Evolutionary conservation across 2,329 filamentous ascomycete species (phyloP).

Genomic region (Xylariaceae sp.): DNA sequence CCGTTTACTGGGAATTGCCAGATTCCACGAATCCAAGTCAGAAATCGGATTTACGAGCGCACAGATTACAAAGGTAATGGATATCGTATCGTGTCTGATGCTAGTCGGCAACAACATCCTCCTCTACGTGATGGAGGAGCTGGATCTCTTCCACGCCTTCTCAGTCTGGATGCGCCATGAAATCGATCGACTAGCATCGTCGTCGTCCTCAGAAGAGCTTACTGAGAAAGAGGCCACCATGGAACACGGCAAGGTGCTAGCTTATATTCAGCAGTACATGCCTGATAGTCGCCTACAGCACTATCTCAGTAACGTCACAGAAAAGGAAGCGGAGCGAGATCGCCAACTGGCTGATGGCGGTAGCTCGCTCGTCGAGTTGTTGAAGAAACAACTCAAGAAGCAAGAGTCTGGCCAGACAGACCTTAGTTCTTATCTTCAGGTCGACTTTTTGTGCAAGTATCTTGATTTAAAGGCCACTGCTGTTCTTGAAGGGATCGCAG

Average conservation of each 20-base stretch:
- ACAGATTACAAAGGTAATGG: constrained; percentile 60
- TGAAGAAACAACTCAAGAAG: constrained; percentile 46
- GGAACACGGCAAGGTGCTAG: constrained; percentile 65
- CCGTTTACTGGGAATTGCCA: constrained; percentile 75
- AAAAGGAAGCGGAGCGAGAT: constrained; percentile 47
- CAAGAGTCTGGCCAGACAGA: constrained; percentile 42
- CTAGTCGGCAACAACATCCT: constrained; percentile 71
- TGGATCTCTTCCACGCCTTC: constrained; percentile 71
- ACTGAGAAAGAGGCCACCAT: constrained; percentile 72
- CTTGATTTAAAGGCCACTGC: constrained; percentile 52
- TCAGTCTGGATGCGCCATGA: constrained; percentile 78
- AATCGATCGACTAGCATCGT: constrained; percentile 69
- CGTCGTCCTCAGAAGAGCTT: constrained; percentile 63
- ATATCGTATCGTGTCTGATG: constrained; percentile 69
- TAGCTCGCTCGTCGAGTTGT: constrained; percentile 41
- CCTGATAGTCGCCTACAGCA: constrained; percentile 58
- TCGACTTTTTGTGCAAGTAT: constrained; percentile 59
- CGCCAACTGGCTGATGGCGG: constrained; percentile 42
- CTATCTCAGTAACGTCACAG: constrained; percentile 50
- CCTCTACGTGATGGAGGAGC: constrained; percentile 66
- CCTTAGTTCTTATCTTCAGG: constrained; percentile 50
- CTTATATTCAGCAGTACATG: constrained; percentile 71
- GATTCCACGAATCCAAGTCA: constrained; percentile 64
- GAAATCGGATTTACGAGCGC: constrained; percentile 61
- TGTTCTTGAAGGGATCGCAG: constrained; percentile 63